A percentile compares a stretch with the other conserved stretches of the same genome.
Conservation (phyloP, 2,329 filamentous ascomycete genomes). For the Chaetomiaceae sp. region DNA sequence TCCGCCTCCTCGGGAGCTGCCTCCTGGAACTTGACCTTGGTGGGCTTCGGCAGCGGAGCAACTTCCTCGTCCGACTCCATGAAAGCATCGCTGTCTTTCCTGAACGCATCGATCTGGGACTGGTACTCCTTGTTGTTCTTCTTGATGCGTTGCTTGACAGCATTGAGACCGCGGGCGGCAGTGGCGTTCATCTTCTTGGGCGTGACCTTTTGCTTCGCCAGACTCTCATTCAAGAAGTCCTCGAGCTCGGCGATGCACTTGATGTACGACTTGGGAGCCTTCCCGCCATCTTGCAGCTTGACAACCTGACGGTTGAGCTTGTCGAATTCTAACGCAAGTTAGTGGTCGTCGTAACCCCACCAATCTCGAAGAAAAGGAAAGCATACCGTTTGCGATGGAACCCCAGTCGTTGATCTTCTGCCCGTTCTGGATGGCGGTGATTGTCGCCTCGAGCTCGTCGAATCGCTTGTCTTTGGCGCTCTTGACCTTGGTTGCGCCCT, state of each 20-base stretch:
- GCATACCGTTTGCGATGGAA: conserved; percentile 79
- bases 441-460: conserved; percentile 86
- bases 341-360: conserved; percentile 8
- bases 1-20: conserved; percentile 47
- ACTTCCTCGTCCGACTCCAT: conserved; percentile 82
- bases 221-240: conserved; percentile 87
- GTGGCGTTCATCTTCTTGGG: conserved; percentile 99
- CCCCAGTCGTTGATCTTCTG: conserved; percentile 98
- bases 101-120: conserved; percentile 80
- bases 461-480: conserved; percentile 97
- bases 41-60: conserved; percentile 48
- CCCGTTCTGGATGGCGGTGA: conserved; percentile 91
- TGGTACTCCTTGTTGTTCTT: conserved; percentile 97
- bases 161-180: conserved; percentile 89
- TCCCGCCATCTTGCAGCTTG: conserved; percentile 72
- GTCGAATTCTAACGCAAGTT: conserved; percentile 68
- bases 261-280: conserved; percentile 86
- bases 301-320: conserved; percentile 83
- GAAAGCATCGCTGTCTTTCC: conserved; percentile 77
- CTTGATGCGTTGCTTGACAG: conserved; percentile 96
- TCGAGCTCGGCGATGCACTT: conserved; percentile 91
- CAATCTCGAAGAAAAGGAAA: background rate
- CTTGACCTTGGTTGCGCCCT: conserved; percentile 82
- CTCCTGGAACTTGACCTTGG: conserved; percentile 48
- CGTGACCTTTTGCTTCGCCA: conserved; percentile 92